Evolutionary conservation across 805 yeast genomes (phyloP), one percentile per base, ranked within the genome.

Genomic region (Teunomyces aglyptinius): DNA sequence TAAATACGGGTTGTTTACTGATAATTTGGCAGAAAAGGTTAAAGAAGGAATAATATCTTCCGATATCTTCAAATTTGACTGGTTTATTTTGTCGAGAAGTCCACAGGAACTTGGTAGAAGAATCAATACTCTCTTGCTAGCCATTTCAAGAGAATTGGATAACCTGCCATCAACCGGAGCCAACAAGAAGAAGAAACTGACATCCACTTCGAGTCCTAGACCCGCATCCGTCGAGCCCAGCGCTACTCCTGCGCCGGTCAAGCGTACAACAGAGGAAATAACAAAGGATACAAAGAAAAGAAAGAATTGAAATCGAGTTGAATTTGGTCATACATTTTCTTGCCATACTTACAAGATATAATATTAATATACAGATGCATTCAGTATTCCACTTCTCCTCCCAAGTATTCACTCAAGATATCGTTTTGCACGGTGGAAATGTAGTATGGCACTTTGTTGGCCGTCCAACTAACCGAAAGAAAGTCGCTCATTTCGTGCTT

Each of bases 381-480:
- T 12, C 16, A 26, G 11, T 16, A 38, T 27, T 38, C 42, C 18
- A 26, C 29, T n/a, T 44, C 43, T 2, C 13, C 44, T 8, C 46
- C 43, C 44, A 64, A 53, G 46, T 68, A 71, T 45, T 71, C 73
- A 3, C 64, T 60, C 36, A 64, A 54, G 3, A 77, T 64, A 4
- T 58, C 57, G 2, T 65, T 67, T 54, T 75, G 70, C 4, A 88
- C 87, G 7, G 89, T 83, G 12, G 94, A 80, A 6, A 91, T 80
- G 62, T 79, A 91, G 64, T 87, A 90, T 7, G 80, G 82, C 1
- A 87, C 88, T 45, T 89, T 89, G 41, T 86, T 89, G 5, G 84
- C 82, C 0, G 96, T 89, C 97, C 97, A 90, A 40, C 95, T 86
- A 6, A 91, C 97, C 36, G 90, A 80, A 46, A 83, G 81, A 45